Percentiles rank a stretch among this genome's conserved stretches.
These are phyloP conservation scores for Hypoxylon intermedium DNA, from an alignment of 495 filamentous ascomycete species.

Conservation along the genomic window DNA sequence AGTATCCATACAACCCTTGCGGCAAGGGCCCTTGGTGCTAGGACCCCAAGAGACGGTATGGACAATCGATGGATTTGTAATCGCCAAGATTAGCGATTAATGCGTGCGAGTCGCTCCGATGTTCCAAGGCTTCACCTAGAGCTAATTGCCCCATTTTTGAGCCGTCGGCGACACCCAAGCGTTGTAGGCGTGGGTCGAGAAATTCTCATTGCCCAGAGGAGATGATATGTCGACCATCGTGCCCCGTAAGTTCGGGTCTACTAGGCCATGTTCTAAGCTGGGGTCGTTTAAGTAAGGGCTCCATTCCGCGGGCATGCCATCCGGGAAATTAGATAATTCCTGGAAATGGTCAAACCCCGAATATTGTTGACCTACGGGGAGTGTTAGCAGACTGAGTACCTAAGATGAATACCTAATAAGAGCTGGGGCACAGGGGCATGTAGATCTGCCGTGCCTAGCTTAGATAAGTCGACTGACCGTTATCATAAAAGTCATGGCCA, in stretches of 20 bases:
- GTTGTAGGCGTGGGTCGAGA: conserved; percentile 35
- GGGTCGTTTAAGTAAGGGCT: conserved; percentile 34
- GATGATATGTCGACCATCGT: conserved; percentile 42
- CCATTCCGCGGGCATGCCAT: conserved; percentile 39
- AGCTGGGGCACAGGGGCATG: too few species aligned
- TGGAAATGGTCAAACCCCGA: conserved; percentile 40
- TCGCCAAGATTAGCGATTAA: conserved; percentile 16
- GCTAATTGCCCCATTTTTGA: conserved; percentile 45
- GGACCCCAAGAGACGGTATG: conserved; percentile 12
- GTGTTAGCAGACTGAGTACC: conserved; percentile 17
- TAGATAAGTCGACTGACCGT: conserved; percentile 41
- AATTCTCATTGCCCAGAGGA: conserved; percentile 36
- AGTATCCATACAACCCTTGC: conserved; percentile 19
- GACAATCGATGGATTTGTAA: conserved; percentile 10
- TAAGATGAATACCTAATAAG: too few species aligned
- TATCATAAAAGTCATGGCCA: conserved; percentile 39
- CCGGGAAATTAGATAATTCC: conserved; percentile 32
- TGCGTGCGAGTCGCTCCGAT: conserved; percentile 3
- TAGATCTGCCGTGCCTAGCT: too few species aligned
- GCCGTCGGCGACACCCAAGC: conserved; percentile 40
- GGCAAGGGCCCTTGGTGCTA: conserved; percentile 5
- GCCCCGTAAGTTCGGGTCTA: conserved; percentile 40
- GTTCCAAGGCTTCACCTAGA: conserved; percentile 7
- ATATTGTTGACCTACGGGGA: conserved; percentile 38
- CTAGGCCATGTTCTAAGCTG: conserved; percentile 37